phyloP scores from a whole-genome alignment of 257 asterid species.

The Apocynum venetum region DNA sequence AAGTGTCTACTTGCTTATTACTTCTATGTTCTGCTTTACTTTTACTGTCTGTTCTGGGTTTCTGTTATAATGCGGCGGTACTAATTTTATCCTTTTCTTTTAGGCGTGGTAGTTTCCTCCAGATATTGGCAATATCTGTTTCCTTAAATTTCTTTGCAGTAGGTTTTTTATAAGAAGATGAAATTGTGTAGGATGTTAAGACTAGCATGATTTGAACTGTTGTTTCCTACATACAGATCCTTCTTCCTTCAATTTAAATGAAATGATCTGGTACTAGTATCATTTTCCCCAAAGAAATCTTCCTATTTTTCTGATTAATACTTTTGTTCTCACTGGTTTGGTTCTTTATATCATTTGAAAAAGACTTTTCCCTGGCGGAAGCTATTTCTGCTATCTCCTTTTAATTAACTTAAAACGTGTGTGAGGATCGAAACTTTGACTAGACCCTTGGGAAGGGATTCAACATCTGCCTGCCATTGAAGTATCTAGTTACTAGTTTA shows the following conservation, averaged over 20 bases:
- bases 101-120: neutral
- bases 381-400: no score
- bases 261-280: neutral
- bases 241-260: neutral
- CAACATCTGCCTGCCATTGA: no score
- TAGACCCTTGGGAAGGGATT: no score
- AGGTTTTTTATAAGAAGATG: neutral
- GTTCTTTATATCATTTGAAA: no score
- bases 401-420: no score
- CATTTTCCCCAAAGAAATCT: neutral
- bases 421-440: no score
- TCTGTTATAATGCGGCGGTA: neutral
- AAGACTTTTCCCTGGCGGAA: no score
- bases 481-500: neutral
- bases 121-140: neutral
- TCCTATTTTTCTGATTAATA: no score
- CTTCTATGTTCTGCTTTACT: neutral
- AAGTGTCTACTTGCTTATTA: slow-evolving; percentile 7
- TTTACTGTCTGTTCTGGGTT: neutral
- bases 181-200: neutral
- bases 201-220: neutral
- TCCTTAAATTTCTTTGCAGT: neutral
- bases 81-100: neutral
- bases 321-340: no score
- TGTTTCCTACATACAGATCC: neutral